Base-by-base conservation (phyloP, 1,284 basidiomycete genomes). In the Irpex sp. region DNA sequence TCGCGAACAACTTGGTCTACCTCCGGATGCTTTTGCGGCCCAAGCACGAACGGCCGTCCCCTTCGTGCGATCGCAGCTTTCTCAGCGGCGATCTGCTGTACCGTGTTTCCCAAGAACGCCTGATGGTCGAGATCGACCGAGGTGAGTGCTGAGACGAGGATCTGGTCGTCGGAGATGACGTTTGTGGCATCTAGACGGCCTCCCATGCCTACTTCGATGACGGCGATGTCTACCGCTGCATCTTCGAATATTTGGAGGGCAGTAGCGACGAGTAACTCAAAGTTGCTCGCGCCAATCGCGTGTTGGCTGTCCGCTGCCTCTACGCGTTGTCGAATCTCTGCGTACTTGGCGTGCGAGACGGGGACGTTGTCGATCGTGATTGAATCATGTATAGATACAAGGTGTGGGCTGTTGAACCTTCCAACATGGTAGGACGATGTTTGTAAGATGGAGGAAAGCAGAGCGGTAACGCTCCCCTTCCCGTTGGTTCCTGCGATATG, bases 401-500 rank as follows among this genome's bases (percentile, higher is more conserved):
- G 87, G 74, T 98, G 96, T 0, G 97, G 97, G 67, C 89, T 93
- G 76, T 97, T 98, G 82, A 95, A 99, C 37, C 93, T 84, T 3
- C 92, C 97, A 2, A 93, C 86, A 13, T 81, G 79, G 8, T 90
- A 85, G 5, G 80, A 79, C 0, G 88, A 83, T 8, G 80, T 74
- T 1, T 73, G 73, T 13, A 98, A 77, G 66, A 95, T 89, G 17
- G 91, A 92, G 3, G 94, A 87, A 11, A 98, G 78, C 59, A 96
- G 81, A 1, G 91, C 89, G 6, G 94, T 90, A 8, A 96, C 93
- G 64, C 92, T 96, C 34, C 97, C 97, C 76, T 99, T 99, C 36
- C 97, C 97, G 76, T 99, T 99, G 0, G 97, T 99, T 0, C 97
- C 97, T 3, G 95, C 90, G 59, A 99, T 85, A 73, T 99, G 97